phyloP scores from a whole-genome alignment of 768 basidiomycete species.

The Coprinopsis cinerea region DNA sequence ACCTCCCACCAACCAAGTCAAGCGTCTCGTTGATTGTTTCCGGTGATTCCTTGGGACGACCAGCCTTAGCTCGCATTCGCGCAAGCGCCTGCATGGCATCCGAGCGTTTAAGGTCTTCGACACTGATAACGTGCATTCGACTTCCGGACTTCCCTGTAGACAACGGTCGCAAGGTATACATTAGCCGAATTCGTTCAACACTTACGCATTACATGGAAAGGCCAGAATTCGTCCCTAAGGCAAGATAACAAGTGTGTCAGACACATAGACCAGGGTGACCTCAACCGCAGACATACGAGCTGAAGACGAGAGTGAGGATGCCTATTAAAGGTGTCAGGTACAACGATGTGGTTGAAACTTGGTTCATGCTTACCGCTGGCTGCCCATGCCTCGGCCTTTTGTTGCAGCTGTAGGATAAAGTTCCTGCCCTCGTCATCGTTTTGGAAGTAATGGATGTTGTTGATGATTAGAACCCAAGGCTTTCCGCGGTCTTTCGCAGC shows the following conservation, averaged over 20 bases:
- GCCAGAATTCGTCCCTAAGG: conserved; percentile 82
- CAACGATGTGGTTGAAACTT: too few species aligned
- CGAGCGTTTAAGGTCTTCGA: conserved; percentile 59
- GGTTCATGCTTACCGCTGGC: conserved; percentile 66
- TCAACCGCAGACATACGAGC: conserved; percentile 43
- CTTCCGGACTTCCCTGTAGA: conserved; percentile 58
- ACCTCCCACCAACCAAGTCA: conserved; percentile 67
- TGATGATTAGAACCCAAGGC: conserved; percentile 76
- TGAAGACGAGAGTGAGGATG: conserved; percentile 75
- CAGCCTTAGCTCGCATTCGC: conserved; percentile 42
- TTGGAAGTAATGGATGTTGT: conserved; percentile 71
- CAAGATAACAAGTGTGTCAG: conserved; percentile 12
- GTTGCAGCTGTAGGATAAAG: conserved; percentile 82
- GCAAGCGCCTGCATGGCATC: conserved; percentile 56
- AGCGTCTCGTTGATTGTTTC: conserved; percentile 43
- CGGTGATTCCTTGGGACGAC: conserved; percentile 21
- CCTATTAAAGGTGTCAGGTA: conserved; percentile 32
- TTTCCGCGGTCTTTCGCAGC: conserved; percentile 49
- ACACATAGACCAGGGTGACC: conserved; percentile 6
- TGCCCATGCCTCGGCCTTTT: conserved; percentile 82
- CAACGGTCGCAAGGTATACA: background rate
- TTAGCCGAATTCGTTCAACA: conserved; percentile 14
- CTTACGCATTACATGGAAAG: conserved; percentile 61
- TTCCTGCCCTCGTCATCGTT: conserved; percentile 71
- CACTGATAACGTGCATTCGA: conserved; percentile 37